Conservation (phyloP, 768 basidiomycete genomes). For the Lactifluus rugatus region DNA sequence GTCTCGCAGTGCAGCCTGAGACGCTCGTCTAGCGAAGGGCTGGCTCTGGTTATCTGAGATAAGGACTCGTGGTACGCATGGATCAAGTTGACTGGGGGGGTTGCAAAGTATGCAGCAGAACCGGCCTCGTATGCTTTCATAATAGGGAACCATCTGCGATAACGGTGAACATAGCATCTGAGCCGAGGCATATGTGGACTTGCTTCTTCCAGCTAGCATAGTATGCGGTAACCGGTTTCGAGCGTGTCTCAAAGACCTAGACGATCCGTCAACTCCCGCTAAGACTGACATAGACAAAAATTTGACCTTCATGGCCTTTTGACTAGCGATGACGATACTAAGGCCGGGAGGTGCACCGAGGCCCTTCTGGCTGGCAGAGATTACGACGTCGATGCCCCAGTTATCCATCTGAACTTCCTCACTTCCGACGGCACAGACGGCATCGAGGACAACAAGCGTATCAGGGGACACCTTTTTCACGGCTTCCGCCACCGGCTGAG, state of each 20-base stretch:
- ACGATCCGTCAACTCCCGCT: neutral
- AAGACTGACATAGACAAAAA: neutral
- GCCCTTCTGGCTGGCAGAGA: slow-evolving; percentile 86
- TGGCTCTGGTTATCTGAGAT: slow-evolving; percentile 49
- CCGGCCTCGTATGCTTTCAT: slow-evolving; percentile 90
- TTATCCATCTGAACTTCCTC: slow-evolving; percentile 93
- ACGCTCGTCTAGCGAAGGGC: slow-evolving; percentile 64
- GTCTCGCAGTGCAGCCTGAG: slow-evolving; percentile 66
- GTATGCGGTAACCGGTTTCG: slow-evolving; percentile 60
- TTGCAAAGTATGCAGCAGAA: slow-evolving; percentile 83
- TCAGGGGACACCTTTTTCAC: slow-evolving; percentile 74
- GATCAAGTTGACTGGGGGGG: slow-evolving; percentile 89
- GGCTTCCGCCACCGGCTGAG: slow-evolving; percentile 61
- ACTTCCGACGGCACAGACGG: slow-evolving; percentile 93
- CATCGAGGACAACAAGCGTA: slow-evolving; percentile 81
- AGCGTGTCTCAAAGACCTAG: slow-evolving; percentile 51
- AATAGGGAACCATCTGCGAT: slow-evolving; percentile 72
- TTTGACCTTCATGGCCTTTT: slow-evolving; percentile 59
- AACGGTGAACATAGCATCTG: neutral
- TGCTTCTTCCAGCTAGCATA: slow-evolving; percentile 88
- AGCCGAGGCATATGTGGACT: slow-evolving; percentile 16
- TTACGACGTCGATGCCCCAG: slow-evolving; percentile 86
- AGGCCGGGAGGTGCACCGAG: slow-evolving; percentile 90
- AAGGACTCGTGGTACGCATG: slow-evolving; percentile 86
- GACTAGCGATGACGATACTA: slow-evolving; percentile 74